These are phyloP conservation scores for Trametes cingulata DNA, from an alignment of 768 basidiomycete genomes.

Conservation along the genomic window DNA sequence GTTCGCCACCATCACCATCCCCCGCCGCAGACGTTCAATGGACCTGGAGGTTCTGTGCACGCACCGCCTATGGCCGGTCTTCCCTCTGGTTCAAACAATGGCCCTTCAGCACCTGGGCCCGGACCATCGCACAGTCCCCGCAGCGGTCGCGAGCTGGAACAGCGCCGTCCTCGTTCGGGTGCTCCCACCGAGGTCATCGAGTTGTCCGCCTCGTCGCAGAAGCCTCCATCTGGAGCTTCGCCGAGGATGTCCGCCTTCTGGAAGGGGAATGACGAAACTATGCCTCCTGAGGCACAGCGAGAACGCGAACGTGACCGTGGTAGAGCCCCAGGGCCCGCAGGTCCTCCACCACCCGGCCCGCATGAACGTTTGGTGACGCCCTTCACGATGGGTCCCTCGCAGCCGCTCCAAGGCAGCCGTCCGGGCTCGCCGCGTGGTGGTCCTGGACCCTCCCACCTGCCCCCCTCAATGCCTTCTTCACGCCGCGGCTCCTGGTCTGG, in stretches of 20 bases:
- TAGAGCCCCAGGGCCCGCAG: slow-evolving; percentile 18
- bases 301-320: slow-evolving; percentile 30
- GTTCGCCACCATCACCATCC: slow-evolving; percentile 36
- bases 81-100: slow-evolving; percentile 5
- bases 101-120: background rate
- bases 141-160: slow-evolving; percentile 24
- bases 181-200: slow-evolving; percentile 31
- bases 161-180: slow-evolving; percentile 27
- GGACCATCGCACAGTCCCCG: slow-evolving; percentile 16
- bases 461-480: slow-evolving; percentile 25
- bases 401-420: slow-evolving; percentile 17
- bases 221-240: slow-evolving; percentile 3
- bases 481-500: slow-evolving; percentile 27
- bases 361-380: slow-evolving; percentile 35
- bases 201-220: slow-evolving; percentile 17
- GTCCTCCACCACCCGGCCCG: slow-evolving; percentile 26
- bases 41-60: slow-evolving; percentile 14
- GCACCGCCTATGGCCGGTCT: slow-evolving; percentile 13
- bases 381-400: slow-evolving; percentile 30
- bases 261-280: slow-evolving; percentile 24
- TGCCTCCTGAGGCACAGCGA: slow-evolving; percentile 14
- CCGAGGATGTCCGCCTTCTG: slow-evolving; percentile 23
- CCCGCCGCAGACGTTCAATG: slow-evolving; percentile 18
- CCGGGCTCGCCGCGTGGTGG: slow-evolving; percentile 22
- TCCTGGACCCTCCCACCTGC: slow-evolving; percentile 18